phyloP scores from a whole-genome alignment of 805 yeast species.

The Candida mattraensis region DNA sequence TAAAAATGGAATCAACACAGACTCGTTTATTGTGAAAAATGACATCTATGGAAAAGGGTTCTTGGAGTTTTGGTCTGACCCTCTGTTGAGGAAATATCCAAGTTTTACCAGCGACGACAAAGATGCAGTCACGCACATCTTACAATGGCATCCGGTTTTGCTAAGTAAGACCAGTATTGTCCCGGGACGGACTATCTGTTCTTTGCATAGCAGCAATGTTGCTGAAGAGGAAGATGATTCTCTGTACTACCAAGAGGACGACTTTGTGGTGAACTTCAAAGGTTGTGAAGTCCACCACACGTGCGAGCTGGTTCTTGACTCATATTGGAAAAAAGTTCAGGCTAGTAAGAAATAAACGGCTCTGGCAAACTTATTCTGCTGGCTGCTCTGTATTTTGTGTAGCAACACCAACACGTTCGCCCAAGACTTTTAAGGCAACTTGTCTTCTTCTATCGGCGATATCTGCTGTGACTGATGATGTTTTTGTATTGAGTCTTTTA shows the following conservation, averaged over 20 bases:
- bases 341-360: conserved; percentile 1
- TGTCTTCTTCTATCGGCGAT: conserved; percentile 78
- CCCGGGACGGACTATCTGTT: conserved; percentile 58
- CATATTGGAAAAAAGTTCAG: conserved; percentile 34
- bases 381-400: conserved; percentile 2
- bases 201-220: conserved; percentile 37
- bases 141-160: conserved; percentile 92
- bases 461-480: conserved; percentile 31
- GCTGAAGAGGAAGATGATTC: conserved; percentile 44
- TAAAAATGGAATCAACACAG: conserved; percentile 58
- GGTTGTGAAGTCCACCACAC: conserved; percentile 50
- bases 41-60: conserved; percentile 63
- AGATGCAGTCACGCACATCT: conserved; percentile 77
- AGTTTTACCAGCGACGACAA: conserved; percentile 59
- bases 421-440: conserved; percentile 71
- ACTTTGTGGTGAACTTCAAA: conserved; percentile 63
- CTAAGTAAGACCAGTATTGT: conserved; percentile 73
- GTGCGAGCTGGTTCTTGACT: conserved; percentile 52
- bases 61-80: conserved; percentile 79
- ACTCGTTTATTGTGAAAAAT: conserved; percentile 71
- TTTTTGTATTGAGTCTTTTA: conserved; percentile 47
- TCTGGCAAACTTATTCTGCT: conserved; percentile 1
- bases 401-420: conserved; percentile 40
- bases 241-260: conserved; percentile 58
- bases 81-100: conserved; percentile 64